Percentiles rank a stretch among this genome's conserved stretches.
These are phyloP conservation scores for Talaromyces funiculosus DNA, from an alignment of 2,329 filamentous ascomycete genomes.

Conservation along the genomic window DNA sequence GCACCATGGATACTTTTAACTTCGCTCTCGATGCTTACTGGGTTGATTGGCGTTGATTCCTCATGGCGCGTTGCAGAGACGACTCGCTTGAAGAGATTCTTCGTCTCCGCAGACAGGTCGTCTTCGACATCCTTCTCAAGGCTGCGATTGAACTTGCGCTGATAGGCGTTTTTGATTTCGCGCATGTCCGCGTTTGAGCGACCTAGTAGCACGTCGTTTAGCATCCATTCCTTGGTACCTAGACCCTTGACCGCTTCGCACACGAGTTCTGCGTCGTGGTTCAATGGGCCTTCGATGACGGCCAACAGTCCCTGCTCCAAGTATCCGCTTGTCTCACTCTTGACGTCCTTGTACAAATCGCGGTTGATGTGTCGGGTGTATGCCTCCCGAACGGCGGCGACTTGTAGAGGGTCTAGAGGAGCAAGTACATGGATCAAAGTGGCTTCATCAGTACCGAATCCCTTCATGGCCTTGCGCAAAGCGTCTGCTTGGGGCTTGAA, in stretches of 20 bases:
- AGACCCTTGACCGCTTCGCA: slow-evolving; percentile 67
- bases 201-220: slow-evolving; percentile 80
- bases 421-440: slow-evolving; percentile 64
- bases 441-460: slow-evolving; percentile 83
- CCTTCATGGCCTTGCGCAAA: slow-evolving; percentile 81
- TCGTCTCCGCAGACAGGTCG: slow-evolving; percentile 81
- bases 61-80: slow-evolving; percentile 69
- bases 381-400: slow-evolving; percentile 60
- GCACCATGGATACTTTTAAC: slow-evolving; percentile 71
- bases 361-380: slow-evolving; percentile 63
- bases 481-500: slow-evolving; percentile 63
- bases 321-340: slow-evolving; percentile 69
- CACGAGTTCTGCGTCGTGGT: slow-evolving; percentile 67
- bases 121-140: slow-evolving; percentile 68
- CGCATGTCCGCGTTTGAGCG: slow-evolving; percentile 81
- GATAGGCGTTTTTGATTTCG: slow-evolving; percentile 77
- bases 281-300: slow-evolving; percentile 70
- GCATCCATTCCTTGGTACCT: slow-evolving; percentile 78
- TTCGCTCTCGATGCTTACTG: slow-evolving; percentile 68
- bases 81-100: slow-evolving; percentile 78
- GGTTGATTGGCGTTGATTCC: slow-evolving; percentile 68
- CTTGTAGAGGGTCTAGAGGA: slow-evolving; percentile 70
- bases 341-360: slow-evolving; percentile 67
- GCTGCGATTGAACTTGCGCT: slow-evolving; percentile 57
- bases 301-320: slow-evolving; percentile 70